These are phyloP conservation scores for Plasmodium fragile DNA, from an alignment of 169 alveolate species.

Conservation along the genomic window DNA sequence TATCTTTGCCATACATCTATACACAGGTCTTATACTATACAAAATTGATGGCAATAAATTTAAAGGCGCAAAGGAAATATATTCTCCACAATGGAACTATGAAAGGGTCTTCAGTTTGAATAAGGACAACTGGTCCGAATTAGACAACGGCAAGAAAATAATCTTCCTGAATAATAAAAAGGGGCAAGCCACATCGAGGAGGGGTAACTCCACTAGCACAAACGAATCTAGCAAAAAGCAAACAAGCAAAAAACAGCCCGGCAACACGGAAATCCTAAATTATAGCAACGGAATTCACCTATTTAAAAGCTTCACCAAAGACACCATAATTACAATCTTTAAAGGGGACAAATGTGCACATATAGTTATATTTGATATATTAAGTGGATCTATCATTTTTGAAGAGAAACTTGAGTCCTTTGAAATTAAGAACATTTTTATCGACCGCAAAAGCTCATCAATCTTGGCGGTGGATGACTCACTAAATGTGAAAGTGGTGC, in stretches of 20 bases:
- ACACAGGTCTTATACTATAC: slow-evolving; percentile 59
- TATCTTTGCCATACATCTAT: slow-evolving; percentile 63
- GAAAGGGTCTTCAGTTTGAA: slow-evolving; percentile 3
- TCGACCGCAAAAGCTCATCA: slow-evolving; percentile 8
- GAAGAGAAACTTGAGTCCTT: slow-evolving; percentile 60
- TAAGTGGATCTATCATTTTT: slow-evolving; percentile 40
- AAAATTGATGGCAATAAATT: slow-evolving; percentile 69
- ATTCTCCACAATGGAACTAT: slow-evolving; percentile 9
- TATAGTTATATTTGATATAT: slow-evolving; percentile 45
- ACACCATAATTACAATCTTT: slow-evolving; percentile 35
- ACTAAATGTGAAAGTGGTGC: slow-evolving; percentile 25
- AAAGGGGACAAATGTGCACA: slow-evolving; percentile 29
- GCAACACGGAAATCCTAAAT: not conserved
- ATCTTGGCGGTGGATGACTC: slow-evolving; percentile 26
- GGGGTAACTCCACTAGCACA: not conserved
- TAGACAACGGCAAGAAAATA: slow-evolving; percentile 33
- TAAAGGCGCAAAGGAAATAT: not conserved
- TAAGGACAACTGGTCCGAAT: slow-evolving; percentile 65
- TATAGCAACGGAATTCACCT: slow-evolving; percentile 9
- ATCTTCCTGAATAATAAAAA: slow-evolving; percentile 3
- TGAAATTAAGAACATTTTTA: slow-evolving; percentile 29
- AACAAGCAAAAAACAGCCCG: not conserved
- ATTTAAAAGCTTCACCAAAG: slow-evolving; percentile 67
- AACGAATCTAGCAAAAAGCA: not conserved
- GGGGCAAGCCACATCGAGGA: not conserved